Evolutionary conservation across 352 stramenopile species (phyloP).

Genomic region (Pythium rhizo-oryzae): DNA sequence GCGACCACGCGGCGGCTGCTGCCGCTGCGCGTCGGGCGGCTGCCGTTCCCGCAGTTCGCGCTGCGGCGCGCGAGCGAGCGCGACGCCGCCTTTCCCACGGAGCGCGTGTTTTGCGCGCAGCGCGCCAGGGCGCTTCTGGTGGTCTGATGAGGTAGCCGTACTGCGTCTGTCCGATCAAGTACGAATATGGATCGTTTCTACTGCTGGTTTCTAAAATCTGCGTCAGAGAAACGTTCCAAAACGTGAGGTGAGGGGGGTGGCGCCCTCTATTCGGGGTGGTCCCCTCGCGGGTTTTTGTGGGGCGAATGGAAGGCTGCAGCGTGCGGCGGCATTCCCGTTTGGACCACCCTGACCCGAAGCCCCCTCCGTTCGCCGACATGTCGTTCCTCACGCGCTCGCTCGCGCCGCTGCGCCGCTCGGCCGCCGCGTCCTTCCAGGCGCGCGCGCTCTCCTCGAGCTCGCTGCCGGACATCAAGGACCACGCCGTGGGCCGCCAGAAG

Average conservation of each 20-base stretch:
- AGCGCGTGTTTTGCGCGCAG: conserved; percentile 26
- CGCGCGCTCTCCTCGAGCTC: conserved; percentile 61
- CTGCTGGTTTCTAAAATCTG: not conserved
- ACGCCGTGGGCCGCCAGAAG: conserved; percentile 81
- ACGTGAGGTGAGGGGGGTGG: not conserved
- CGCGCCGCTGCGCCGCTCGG: conserved; percentile 61
- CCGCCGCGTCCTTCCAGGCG: conserved; percentile 34
- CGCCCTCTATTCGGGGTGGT: conserved; percentile 25
- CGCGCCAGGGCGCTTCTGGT: conserved; percentile 27
- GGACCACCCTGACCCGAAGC: not conserved
- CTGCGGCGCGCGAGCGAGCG: conserved; percentile 21
- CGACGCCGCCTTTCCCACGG: not conserved
- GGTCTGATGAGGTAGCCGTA: conserved; percentile 24
- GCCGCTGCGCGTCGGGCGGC: conserved; percentile 42
- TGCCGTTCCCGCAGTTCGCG: conserved; percentile 59
- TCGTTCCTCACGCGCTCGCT: conserved; percentile 39
- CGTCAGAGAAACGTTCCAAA: conserved; percentile 21
- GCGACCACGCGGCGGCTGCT: conserved; percentile 35
- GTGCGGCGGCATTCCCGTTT: conserved; percentile 19
- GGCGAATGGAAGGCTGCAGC: conserved; percentile 10
- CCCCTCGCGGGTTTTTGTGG: conserved; percentile 1
- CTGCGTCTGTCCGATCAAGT: conserved; percentile 10
- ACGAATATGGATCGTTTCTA: conserved; percentile 3
- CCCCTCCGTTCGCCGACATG: conserved; percentile 9
- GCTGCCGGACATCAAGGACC: conserved; percentile 78